Conservation (phyloP, 2,329 filamentous ascomycete genomes). For the Curvularia sp. region DNA sequence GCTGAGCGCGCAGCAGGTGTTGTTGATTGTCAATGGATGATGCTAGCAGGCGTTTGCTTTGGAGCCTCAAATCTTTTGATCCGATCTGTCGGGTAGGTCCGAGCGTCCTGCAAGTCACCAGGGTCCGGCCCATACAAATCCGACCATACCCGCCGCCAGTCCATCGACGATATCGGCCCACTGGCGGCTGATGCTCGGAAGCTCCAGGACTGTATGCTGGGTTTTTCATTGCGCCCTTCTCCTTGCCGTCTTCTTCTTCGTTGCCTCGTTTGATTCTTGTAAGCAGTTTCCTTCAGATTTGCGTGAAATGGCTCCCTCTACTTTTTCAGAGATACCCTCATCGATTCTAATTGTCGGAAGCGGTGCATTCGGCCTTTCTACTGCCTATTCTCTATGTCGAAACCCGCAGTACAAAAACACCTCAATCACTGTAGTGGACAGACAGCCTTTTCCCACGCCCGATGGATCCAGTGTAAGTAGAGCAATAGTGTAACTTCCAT, state of each 20-base stretch:
- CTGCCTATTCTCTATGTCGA: conserved; percentile 72
- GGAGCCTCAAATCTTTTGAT: conserved; percentile 25
- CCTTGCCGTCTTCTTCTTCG: background rate
- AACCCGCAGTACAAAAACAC: conserved; percentile 61
- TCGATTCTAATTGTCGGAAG: conserved; percentile 59
- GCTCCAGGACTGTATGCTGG: conserved; percentile 17
- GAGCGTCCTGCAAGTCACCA: conserved; percentile 25
- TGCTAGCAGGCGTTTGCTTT: conserved; percentile 15
- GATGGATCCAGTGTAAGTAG: conserved; percentile 61
- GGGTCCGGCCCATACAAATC: conserved; percentile 33
- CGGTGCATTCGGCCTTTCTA: conserved; percentile 66
- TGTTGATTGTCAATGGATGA: conserved; percentile 27
- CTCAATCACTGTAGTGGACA: conserved; percentile 65
- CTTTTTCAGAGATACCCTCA: conserved; percentile 42
- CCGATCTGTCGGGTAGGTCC: conserved; percentile 24
- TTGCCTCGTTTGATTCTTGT: conserved; percentile 10
- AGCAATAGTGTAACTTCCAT: background rate
- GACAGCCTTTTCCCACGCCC: conserved; percentile 63
- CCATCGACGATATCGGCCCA: conserved; percentile 40
- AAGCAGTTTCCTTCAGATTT: background rate
- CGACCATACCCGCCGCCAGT: conserved; percentile 25
- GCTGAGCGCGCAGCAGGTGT: conserved; percentile 9
- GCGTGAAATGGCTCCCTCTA: conserved; percentile 32
- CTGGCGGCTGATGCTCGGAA: conserved; percentile 14
- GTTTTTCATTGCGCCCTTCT: conserved; percentile 2